Base-by-base conservation (phyloP, 805 yeast species). In the Saccharomycopsis olivae region DNA sequence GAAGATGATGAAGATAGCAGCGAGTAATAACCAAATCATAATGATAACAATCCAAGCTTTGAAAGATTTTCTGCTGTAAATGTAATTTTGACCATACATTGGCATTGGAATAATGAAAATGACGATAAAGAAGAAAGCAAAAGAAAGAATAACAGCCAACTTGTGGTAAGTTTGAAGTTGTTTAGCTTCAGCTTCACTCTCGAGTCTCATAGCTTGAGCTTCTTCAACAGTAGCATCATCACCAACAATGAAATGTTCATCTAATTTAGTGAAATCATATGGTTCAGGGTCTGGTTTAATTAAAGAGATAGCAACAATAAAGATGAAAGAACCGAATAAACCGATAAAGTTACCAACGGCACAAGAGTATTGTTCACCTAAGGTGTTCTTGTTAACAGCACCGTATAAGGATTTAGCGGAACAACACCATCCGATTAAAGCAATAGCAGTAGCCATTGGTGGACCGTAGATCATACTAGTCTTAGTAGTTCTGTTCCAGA, bases 331-430 rank as follows among this genome's bases (percentile, higher is more conserved):
- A 33, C 59, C 49, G 4, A 56, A 49, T 18, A 62, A 49, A 13
- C 68, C 62, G 11, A 60, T 52, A 6, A 59, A 56, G 40, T 60
- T 63, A 31, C 68, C 70, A 17, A 65, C 58, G 44, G 63, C 62
- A 5, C 68, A 61, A 37, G 63, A 69, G 59, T 62, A 59, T 27
- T 57, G 56, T 28, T 55, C 46, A 18, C 62, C 54, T 24, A 65
- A 48, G 30, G 55, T 57, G 27, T 47, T 51, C 21, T 61, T 61
- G 33, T 44, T 58, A 30, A 65, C 56, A 9, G 49, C 56, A 24
- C 68, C 68, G 41, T 52, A 46, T 33, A 57, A 51, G n/a, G 53
- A 54, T 28, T 58, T 56, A 46, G 63, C 59, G 17, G 62, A 56
- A 4, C 55, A 59, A 13, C 64, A 44, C 69, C 68, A 64, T 13